Evolutionary conservation across 1,284 basidiomycete species (phyloP).

Genomic region (Ceratobasidium sp.): DNA sequence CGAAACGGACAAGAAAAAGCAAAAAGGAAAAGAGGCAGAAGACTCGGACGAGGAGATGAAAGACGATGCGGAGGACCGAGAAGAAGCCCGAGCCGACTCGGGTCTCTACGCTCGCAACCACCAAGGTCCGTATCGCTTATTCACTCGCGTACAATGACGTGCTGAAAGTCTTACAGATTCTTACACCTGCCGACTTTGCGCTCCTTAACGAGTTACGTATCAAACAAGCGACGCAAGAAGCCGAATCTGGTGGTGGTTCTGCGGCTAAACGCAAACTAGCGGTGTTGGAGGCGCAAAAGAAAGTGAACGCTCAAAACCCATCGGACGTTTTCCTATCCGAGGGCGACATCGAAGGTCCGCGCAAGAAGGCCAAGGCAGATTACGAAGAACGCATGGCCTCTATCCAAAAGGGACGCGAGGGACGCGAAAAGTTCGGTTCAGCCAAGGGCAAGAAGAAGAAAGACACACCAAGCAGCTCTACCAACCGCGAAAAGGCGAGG

Average conservation of each 20-base stretch:
- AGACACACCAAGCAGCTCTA: constrained; percentile 77
- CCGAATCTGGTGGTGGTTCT: constrained; percentile 73
- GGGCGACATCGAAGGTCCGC: constrained; percentile 88
- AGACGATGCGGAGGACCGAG: constrained; percentile 42
- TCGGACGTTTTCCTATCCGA: constrained; percentile 78
- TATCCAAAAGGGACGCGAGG: constrained; percentile 92
- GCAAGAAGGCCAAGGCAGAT: constrained; percentile 92
- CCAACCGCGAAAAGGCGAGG: constrained; percentile 86
- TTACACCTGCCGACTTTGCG: constrained; percentile 97
- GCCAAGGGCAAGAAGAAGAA: constrained; percentile 89
- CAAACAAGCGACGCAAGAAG: constrained; percentile 76
- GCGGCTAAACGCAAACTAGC: constrained; percentile 86
- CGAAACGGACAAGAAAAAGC: constrained; percentile 60
- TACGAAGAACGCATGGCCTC: constrained; percentile 95
- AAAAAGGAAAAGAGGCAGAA: constrained; percentile 49
- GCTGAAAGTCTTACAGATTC: constrained; percentile 64
- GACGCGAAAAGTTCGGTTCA: constrained; percentile 93
- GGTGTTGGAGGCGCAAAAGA: constrained; percentile 72
- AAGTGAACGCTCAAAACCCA: constrained; percentile 52
- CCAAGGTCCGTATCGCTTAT: constrained; percentile 61
- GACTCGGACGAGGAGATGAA: constrained; percentile 48
- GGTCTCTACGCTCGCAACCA: constrained; percentile 73
- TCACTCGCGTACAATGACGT: too few relatives aligned
- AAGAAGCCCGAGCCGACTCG: constrained; percentile 47
- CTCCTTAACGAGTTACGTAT: constrained; percentile 89